A percentile compares a stretch with the other conserved stretches of the same genome.
phyloP scores from a whole-genome alignment of 352 stramenopile species.

The Phytopythium ostracodes region DNA sequence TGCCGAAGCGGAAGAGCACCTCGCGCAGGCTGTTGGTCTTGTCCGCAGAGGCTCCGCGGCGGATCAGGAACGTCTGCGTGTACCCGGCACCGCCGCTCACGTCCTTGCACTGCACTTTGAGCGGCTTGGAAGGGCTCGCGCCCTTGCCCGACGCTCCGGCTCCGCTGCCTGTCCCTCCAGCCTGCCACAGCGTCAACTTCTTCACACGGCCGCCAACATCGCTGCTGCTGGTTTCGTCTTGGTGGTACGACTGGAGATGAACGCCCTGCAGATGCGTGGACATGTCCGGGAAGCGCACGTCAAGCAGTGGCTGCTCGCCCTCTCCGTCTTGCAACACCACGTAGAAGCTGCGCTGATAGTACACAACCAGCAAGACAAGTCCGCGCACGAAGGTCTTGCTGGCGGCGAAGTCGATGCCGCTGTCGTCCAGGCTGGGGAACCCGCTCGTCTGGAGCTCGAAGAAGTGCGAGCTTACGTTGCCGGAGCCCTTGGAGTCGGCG shows the following conservation, averaged over 20 bases:
- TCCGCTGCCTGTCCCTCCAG: constrained; percentile 14
- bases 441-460: constrained; percentile 92
- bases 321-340: constrained; percentile 87
- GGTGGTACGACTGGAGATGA: constrained; percentile 78
- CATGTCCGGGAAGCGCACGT: constrained; percentile 93
- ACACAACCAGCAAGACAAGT: constrained; percentile 79
- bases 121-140: constrained; percentile 65
- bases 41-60: constrained; percentile 44
- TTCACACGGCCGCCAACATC: constrained; percentile 44
- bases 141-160: constrained; percentile 32
- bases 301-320: constrained; percentile 90
- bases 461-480: constrained; percentile 66
- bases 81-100: constrained; percentile 68
- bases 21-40: constrained; percentile 66
- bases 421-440: constrained; percentile 81
- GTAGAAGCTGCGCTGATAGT: constrained; percentile 90
- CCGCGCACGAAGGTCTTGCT: constrained; percentile 86
- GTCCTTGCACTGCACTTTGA: constrained; percentile 82
- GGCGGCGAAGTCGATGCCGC: constrained; percentile 66
- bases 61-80: constrained; percentile 85
- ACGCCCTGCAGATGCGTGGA: constrained; percentile 87
- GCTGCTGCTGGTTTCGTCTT: constrained; percentile 67
- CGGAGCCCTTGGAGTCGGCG: constrained; percentile 38
- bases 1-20: constrained; percentile 93
- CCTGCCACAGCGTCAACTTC: constrained; percentile 93